Conservation (phyloP, 2,329 filamentous ascomycete genomes). For the Hypoxylon sp. region DNA sequence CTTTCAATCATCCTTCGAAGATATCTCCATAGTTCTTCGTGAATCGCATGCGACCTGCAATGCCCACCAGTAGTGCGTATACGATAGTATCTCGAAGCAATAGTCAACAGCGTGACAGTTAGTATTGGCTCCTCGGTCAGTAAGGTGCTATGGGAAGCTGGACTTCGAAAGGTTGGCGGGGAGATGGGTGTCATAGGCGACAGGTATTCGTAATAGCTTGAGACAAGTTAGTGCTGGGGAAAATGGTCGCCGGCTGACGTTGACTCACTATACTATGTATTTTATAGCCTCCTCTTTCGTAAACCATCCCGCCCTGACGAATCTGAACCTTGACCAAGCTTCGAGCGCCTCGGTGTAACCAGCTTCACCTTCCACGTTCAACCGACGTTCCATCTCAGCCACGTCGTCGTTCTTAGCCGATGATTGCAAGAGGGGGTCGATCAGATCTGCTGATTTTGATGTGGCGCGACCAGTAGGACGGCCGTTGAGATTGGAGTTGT, state of each 20-base stretch:
- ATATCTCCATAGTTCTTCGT: conserved; percentile 95
- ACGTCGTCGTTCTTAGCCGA: conserved; percentile 44
- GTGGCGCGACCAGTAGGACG: conserved; percentile 42
- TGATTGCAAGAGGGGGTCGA: conserved; percentile 50
- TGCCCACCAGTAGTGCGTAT: conserved; percentile 83
- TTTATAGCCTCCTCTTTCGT: conserved; percentile 92
- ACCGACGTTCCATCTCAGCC: conserved; percentile 59
- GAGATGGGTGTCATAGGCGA: conserved; percentile 94
- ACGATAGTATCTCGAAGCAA: conserved; percentile 86
- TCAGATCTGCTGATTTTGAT: conserved; percentile 50
- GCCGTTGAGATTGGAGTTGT: conserved; percentile 40
- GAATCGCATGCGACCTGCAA: conserved; percentile 89
- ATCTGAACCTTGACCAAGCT: conserved; percentile 92
- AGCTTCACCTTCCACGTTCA: conserved; percentile 61
- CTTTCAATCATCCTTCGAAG: conserved; percentile 95
- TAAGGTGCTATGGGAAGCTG: conserved; percentile 81
- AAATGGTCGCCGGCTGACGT: background rate
- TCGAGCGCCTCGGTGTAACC: conserved; percentile 78
- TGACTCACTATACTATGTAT: conserved; percentile 87
- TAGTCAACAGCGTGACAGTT: conserved; percentile 89
- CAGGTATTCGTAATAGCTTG: conserved; percentile 88
- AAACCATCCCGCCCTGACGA: conserved; percentile 97
- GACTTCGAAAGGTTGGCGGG: conserved; percentile 87
- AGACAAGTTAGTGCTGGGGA: conserved; percentile 21
- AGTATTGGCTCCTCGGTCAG: conserved; percentile 93